Evolutionary conservation across 371 early-diverging fungal genomes (phyloP), one percentile per base, ranked within the genome.

Genomic region (Mucor saturninus): DNA sequence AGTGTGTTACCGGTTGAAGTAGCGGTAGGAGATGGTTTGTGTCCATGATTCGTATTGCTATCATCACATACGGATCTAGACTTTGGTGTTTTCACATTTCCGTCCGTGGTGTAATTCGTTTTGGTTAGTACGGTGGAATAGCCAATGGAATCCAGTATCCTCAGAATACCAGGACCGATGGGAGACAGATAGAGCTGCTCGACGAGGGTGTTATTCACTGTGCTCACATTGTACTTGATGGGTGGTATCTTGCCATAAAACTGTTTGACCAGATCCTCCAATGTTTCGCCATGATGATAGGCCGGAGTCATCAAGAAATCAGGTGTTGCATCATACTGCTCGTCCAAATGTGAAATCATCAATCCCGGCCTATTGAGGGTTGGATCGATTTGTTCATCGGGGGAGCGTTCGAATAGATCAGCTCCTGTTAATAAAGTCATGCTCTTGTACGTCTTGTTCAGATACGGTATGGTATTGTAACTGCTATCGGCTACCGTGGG

Each of bases 121-220:
- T 57, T 65, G 1, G 77, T 79, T 9, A 79, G 32, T 3, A 74
- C 71, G 2, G 80, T 79, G 0, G 77, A 76, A 39, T 81, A 81
- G 1, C 79, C 79, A 42, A 81, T 75, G 0, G 77, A 71, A 40
- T 81, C 79, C 8, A 81, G 48, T 8, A 81, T 74, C 5, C 79
- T 64, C 52, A 81, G 48, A 6, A 81, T 72, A 10, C 79, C 82
- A 8, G 82, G 82, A 2, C 82, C 82, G 39, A 81, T 77, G 4
- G 82, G 71, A 2, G 77, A 81, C 8, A 38, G 39, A 49, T 81
- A 81, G 3, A n/a, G 30, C 9, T 45, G 31, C 35, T 67, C 56
- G 4, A 61, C 54, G 5, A 53, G 6, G 42, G 61, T 56, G 15
- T 71, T 67, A 43, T 57, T 65, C 7, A 15, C 26, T 4, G 58